Evolutionary conservation across 129 eudicot genomes (phyloP).

Genomic region (Smallanthus sonchifolius): DNA sequence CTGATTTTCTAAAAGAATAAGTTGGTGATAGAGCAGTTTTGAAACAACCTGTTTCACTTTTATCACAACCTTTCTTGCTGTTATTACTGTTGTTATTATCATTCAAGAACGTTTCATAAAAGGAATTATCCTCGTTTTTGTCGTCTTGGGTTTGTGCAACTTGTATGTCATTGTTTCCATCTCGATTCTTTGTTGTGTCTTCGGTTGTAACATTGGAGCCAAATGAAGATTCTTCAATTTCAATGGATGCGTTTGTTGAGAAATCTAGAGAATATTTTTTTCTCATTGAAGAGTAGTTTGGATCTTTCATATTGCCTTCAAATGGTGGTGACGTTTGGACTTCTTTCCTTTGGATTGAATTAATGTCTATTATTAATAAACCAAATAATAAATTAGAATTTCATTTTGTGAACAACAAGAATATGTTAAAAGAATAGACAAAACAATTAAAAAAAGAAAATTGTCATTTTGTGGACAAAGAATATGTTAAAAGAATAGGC

Average conservation of each 20-base stretch:
- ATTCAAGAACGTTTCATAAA: neutral
- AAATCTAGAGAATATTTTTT: constrained; percentile 29
- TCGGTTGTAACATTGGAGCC: constrained; percentile 56
- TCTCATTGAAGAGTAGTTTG: constrained; percentile 22
- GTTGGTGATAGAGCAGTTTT: constrained; percentile 10
- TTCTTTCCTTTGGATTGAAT: constrained; percentile 18
- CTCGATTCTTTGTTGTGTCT: constrained; percentile 43
- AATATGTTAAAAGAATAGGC: neutral
- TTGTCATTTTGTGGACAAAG: neutral
- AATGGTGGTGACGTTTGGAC: constrained; percentile 15
- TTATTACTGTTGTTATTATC: constrained; percentile 11
- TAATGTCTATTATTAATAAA: constrained; percentile 12
- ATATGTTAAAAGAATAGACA: neutral
- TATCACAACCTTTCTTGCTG: constrained; percentile 28
- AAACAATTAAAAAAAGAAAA: neutral
- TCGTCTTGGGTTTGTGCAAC: constrained; percentile 7
- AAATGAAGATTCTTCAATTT: constrained; percentile 50
- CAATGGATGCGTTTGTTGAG: constrained; percentile 36
- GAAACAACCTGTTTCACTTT: constrained; percentile 1
- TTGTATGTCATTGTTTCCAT: constrained; percentile 14
- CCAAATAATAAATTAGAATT: neutral
- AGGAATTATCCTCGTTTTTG: constrained; percentile 23
- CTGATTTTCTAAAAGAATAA: constrained; percentile 32
- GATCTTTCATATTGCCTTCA: constrained; percentile 23
- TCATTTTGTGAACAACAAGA: neutral